Base-by-base conservation (phyloP, 2,329 filamentous ascomycete genomes). In the Nemania serpens region DNA sequence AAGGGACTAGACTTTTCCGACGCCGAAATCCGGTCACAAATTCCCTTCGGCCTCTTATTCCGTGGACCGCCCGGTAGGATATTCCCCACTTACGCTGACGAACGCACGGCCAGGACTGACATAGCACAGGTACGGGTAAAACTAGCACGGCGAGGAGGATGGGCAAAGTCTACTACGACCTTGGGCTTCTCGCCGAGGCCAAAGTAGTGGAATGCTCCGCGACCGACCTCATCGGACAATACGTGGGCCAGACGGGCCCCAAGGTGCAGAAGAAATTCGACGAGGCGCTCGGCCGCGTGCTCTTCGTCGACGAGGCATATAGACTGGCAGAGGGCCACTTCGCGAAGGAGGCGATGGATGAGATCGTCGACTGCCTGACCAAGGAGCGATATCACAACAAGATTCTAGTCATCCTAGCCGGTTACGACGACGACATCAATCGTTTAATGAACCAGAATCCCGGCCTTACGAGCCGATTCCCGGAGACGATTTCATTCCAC, bases 121-220 rank as follows among this genome's bases (percentile, higher is more conserved):
- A 0, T 7, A 17, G 13, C 39, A 18, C 12, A 62, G 59, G 61
- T 52, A 88, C 85, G 0, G 87, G 86, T 0, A 89, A 89, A 66
- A 88, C 86, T 0, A 84, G 87, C 0, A 91, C 80, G 0, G 91
- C 91, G 0, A 77, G 82, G n/a, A 89, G 88, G 62, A 90, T 93
- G 81, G 90, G 90, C 3, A 84, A 91, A 63, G 78, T 93, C 0
- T 93, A 85, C 69, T 93, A 91, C 68, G 86, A 93, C 66, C 84
- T 92, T 80, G 89, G 89, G 0, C 84, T 93, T 36, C 75, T 93
- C 0, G 75, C 78, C 0, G 81, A 79, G 0, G 82, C 88, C 25
- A 87, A 92, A 0, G 71, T 87, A 0, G 87, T 91, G 55, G 79
- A 85, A 88, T 84, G 81, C 47, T 92, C 90, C 0, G 87, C 88